Evolutionary conservation across 202 grass and related monocot genomes (phyloP).

Genomic region (Musa balbisiana): DNA sequence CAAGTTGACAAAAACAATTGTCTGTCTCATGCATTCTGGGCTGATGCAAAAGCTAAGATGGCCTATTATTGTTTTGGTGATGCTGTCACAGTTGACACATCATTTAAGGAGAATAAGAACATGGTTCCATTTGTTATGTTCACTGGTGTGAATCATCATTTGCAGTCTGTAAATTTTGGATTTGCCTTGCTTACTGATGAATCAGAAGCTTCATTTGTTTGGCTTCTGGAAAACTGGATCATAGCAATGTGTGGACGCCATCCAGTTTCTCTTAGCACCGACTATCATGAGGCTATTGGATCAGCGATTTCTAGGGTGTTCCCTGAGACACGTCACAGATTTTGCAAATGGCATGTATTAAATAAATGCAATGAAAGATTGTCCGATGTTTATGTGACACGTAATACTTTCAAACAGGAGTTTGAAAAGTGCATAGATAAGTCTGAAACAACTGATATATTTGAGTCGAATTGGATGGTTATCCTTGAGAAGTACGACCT

Average conservation of each 20-base stretch:
- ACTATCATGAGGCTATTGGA: slow-evolving; percentile 40
- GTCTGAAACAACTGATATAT: slow-evolving; percentile 60
- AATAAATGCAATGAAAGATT: slow-evolving; percentile 46
- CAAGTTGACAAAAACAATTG: slow-evolving; percentile 86
- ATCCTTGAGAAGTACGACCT: slow-evolving; percentile 56
- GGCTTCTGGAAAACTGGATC: slow-evolving; percentile 84
- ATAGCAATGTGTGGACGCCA: slow-evolving; percentile 73
- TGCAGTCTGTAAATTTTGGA: slow-evolving; percentile 75
- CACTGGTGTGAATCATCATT: slow-evolving; percentile 83
- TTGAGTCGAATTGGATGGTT: slow-evolving; percentile 62
- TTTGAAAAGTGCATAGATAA: slow-evolving; percentile 51
- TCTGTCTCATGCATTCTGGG: slow-evolving; percentile 81
- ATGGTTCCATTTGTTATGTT: slow-evolving; percentile 67
- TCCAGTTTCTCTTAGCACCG: slow-evolving; percentile 61
- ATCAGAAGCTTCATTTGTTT: slow-evolving; percentile 71
- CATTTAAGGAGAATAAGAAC: slow-evolving; percentile 57
- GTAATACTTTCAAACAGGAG: slow-evolving; percentile 54
- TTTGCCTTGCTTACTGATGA: slow-evolving; percentile 71
- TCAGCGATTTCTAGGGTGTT: slow-evolving; percentile 57
- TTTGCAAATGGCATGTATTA: slow-evolving; percentile 63
- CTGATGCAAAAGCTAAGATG: slow-evolving; percentile 57
- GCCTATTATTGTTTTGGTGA: slow-evolving; percentile 85
- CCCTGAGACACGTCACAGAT: slow-evolving; percentile 53
- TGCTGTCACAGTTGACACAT: slow-evolving; percentile 57
- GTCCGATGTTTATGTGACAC: slow-evolving; percentile 43